Evolutionary conservation across 208 protist species (phyloP).

Genomic region (Trypanosoma platydactyli): DNA sequence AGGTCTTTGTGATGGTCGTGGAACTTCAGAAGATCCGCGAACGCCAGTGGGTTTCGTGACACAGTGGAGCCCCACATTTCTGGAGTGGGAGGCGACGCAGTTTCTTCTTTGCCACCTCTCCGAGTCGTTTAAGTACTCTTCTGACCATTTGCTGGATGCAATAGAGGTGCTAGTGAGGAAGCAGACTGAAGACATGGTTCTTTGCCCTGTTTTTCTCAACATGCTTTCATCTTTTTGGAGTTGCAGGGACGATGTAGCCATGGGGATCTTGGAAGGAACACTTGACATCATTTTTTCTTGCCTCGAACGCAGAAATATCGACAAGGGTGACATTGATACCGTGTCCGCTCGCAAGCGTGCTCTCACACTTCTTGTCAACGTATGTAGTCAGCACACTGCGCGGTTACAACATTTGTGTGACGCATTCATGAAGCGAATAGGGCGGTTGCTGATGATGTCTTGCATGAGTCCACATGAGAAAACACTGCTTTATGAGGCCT

Average conservation of each 20-base stretch:
- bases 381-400: constrained; percentile 35
- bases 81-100: constrained; percentile 62
- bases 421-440: constrained; percentile 35
- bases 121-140: constrained; percentile 50
- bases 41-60: constrained; percentile 67
- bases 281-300: constrained; percentile 51
- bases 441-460: constrained; percentile 46
- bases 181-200: constrained; percentile 65
- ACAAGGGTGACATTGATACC: constrained; percentile 34
- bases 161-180: constrained; percentile 43
- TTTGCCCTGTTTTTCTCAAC: constrained; percentile 80
- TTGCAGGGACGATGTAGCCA: constrained; percentile 36
- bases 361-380: constrained; percentile 40
- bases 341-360: constrained; percentile 43
- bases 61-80: constrained; percentile 70
- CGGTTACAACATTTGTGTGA: constrained; percentile 32
- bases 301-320: constrained; percentile 21
- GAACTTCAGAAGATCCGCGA: constrained; percentile 54
- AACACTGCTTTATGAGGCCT: constrained; percentile 68
- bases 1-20: constrained; percentile 43
- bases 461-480: constrained; percentile 34
- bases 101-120: constrained; percentile 77
- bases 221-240: constrained; percentile 81
- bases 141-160: constrained; percentile 41
- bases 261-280: constrained; percentile 70